Base-by-base conservation (phyloP, 2,329 filamentous ascomycete species). In the Mariannaea sp. region DNA sequence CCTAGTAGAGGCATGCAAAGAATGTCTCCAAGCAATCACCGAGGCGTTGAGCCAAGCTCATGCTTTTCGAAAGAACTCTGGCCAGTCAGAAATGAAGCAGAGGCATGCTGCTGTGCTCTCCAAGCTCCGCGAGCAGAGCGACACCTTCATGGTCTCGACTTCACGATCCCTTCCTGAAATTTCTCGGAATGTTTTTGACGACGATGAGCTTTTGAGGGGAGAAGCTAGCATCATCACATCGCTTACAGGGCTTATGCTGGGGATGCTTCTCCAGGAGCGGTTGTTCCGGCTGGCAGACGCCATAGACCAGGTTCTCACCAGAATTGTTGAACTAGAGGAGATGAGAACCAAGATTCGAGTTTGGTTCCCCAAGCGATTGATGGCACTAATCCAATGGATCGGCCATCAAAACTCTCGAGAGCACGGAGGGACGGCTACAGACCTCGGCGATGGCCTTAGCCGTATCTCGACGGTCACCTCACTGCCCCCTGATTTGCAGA, bases 201-300 rank as follows among this genome's bases (percentile, higher is more conserved):
- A 48, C 3, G 13, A 47, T 5, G 53, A 48, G 2, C 29, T 55
- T 5, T 12, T 55, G 8, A 17, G 40, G 7, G 26, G 29, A 7
- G 38, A 39, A 19, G 7, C 38, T 7, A 48, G 8, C 22, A 24
- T 19, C 2, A 24, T 46, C 17, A 42, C 53, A 9, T 24, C 36
- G 5, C 13, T 55, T 4, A 51, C 17, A 1, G 42, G 53, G 3
- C 19, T 55, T 1, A 47, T 55, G 36, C 14, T 41, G 19, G 53
- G 47, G 7, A 26, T 55, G 2, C 43, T 55, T 7, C 30, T 52
- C 36, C 46, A 55, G 12, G 53, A 55, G 26, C 30, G 53, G 16
- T 12, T 55, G 8, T 38, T 29, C 10, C 47, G 51, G 9, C 17
- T 55, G 1, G 42, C 48, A 0, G n/a, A 32, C 19, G 30, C 48